Base-by-base conservation (phyloP, 805 yeast species). In the Torulaspora delbrueckii region DNA sequence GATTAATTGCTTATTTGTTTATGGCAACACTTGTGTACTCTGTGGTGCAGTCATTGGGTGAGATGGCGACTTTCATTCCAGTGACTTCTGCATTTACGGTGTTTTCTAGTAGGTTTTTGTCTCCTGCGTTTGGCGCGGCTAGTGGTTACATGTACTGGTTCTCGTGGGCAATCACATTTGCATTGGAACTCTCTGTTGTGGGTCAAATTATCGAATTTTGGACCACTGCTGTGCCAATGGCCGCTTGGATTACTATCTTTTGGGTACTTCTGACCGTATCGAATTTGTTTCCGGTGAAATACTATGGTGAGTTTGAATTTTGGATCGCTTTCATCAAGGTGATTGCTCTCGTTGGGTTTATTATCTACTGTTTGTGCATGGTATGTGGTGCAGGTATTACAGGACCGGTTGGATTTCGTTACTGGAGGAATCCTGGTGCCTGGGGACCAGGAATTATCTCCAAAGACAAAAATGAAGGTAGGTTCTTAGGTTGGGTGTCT, bases 341-440 rank as follows among this genome's bases (percentile, higher is more conserved):
- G 33, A 49, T 82, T 33, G 86, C 89, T 38, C 79, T 84, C 42
- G 63, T 79, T 10, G 90, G 88, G n/a, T 83, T 83, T 73, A 62
- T 83, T 45, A 63, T 84, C 33, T 82, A 82, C 57, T 79, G 81
- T 26, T 66, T 83, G 44, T 73, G 78, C 63, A 82, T 83, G 81
- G 87, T 82, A 19, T 80, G 86, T 64, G 89, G 88, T 67, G 88
- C 83, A 10, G 85, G 86, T 57, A 56, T 59, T 23, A 72, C 77
- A 1, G 88, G 88, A 14, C 84, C 88, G 7, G 76, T 84, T 32
- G 90, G 90, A 10, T 84, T 84, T 73, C 74, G 87, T 62, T 84
- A 84, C 65, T 84, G 90, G 91, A 77, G 86, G 67, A 63, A 84
- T 58, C 88, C 89, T 10, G 88, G 88, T 52, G 76, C 87, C 8